These are phyloP conservation scores for Globisporangium spinosum DNA, from an alignment of 352 stramenopile species.

Conservation along the genomic window DNA sequence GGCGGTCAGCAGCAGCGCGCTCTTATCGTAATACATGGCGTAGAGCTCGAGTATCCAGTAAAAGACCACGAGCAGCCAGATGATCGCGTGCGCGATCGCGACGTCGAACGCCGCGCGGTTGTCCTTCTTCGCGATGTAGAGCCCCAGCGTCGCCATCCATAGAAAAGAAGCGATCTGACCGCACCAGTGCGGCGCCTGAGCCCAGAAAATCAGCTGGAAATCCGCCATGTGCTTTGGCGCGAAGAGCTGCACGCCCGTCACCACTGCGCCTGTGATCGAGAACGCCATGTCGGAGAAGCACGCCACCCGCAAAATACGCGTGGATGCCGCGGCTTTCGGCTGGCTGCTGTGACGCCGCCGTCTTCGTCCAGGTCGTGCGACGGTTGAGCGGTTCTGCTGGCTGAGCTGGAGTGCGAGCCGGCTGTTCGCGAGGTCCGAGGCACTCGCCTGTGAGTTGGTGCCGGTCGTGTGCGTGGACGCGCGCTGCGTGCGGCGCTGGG, in stretches of 20 bases:
- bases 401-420: constrained; percentile 16
- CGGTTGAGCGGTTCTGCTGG: constrained; percentile 13
- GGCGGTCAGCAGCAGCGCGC: constrained; percentile 38
- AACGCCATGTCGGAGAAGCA: constrained; percentile 74
- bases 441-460: constrained; percentile 30
- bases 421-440: constrained; percentile 28
- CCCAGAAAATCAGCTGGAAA: constrained; percentile 74
- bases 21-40: constrained; percentile 51
- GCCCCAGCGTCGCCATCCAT: constrained; percentile 65
- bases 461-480: constrained; percentile 12
- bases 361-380: constrained; percentile 15
- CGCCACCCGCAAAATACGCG: constrained; percentile 60
- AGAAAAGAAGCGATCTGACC: constrained; percentile 77
- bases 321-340: constrained; percentile 47
- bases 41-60: constrained; percentile 78
- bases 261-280: constrained; percentile 54
- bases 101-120: constrained; percentile 64
- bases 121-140: constrained; percentile 71
- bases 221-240: constrained; percentile 19
- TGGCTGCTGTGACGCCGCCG: constrained; percentile 34
- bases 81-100: constrained; percentile 65
- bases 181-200: constrained; percentile 65
- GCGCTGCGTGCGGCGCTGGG: constrained; percentile 13
- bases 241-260: constrained; percentile 53
- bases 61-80: constrained; percentile 75